These are phyloP conservation scores for Aureobasidium sp. DNA, from an alignment of 2,329 filamentous ascomycete genomes.

Conservation along the genomic window DNA sequence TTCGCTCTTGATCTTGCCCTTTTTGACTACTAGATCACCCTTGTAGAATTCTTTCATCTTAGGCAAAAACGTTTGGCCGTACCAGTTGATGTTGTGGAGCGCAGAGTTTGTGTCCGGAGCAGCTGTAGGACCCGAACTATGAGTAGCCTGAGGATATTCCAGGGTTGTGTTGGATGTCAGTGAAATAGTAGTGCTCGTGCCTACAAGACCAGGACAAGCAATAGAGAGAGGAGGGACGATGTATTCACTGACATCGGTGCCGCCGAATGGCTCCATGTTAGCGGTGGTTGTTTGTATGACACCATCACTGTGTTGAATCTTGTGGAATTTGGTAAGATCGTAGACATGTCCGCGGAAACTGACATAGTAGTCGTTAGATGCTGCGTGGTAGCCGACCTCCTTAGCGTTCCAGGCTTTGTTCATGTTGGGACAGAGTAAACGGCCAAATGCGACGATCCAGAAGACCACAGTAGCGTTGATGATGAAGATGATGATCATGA, in stretches of 20 bases:
- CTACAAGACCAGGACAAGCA: conserved; percentile 65
- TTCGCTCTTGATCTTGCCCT: conserved; percentile 49
- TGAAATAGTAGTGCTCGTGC: conserved; percentile 42
- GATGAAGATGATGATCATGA: conserved; percentile 71
- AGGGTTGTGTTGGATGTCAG: conserved; percentile 59
- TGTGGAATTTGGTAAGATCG: conserved; percentile 85
- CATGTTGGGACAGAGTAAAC: conserved; percentile 78
- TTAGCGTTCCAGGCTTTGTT: conserved; percentile 76
- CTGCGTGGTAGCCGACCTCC: conserved; percentile 63
- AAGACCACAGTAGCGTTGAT: conserved; percentile 79
- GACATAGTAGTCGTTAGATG: conserved; percentile 73
- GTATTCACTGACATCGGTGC: conserved; percentile 72
- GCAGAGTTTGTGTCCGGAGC: conserved; percentile 48
- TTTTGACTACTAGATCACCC: conserved; percentile 70
- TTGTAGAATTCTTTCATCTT: conserved; percentile 80
- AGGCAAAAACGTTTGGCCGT: conserved; percentile 62
- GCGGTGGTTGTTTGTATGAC: conserved; percentile 48
- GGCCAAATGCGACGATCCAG: conserved; percentile 83
- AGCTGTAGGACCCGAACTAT: conserved; percentile 57
- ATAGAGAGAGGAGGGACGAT: conserved; percentile 69
- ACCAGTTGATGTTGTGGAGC: conserved; percentile 65
- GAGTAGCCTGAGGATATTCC: conserved; percentile 39
- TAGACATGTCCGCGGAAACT: conserved; percentile 84
- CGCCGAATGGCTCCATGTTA: conserved; percentile 70
- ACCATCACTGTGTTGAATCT: conserved; percentile 70